Evolutionary conservation across 176 grass and related monocot genomes (phyloP).

Genomic region (Oryza glaberrima): DNA sequence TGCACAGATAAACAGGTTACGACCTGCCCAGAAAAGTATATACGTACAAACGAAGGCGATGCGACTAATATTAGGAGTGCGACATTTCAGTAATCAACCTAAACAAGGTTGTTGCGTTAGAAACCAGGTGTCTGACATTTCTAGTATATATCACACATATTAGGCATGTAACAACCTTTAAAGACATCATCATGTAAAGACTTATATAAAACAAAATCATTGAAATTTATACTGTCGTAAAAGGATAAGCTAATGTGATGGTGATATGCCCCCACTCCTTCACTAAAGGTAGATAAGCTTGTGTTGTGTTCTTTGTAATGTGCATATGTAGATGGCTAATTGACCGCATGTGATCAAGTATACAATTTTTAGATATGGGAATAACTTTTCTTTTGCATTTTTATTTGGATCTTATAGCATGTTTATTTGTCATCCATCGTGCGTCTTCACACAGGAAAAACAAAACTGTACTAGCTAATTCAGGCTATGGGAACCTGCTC

Average conservation of each 20-base stretch:
- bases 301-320: not conserved
- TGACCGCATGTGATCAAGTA: not conserved
- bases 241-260: not conserved
- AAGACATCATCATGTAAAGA: not conserved
- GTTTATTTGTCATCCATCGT: not conserved
- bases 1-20: not conserved
- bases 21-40: not conserved
- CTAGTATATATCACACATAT: not conserved
- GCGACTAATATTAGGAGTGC: not conserved
- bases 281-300: no score
- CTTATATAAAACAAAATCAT: not conserved
- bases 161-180: not conserved
- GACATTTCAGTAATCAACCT: not conserved
- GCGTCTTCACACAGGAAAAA: not conserved
- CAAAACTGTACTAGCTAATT: conserved; percentile 35
- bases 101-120: not conserved
- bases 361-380: not conserved
- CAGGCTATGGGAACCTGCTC: conserved; percentile 31
- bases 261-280: not conserved
- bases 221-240: not conserved
- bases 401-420: not conserved
- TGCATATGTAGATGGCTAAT: not conserved
- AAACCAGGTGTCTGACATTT: not conserved
- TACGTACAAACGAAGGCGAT: not conserved
- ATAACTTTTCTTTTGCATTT: not conserved